Conservation (phyloP, 345 rosid species). For the Camelina hispida region DNA sequence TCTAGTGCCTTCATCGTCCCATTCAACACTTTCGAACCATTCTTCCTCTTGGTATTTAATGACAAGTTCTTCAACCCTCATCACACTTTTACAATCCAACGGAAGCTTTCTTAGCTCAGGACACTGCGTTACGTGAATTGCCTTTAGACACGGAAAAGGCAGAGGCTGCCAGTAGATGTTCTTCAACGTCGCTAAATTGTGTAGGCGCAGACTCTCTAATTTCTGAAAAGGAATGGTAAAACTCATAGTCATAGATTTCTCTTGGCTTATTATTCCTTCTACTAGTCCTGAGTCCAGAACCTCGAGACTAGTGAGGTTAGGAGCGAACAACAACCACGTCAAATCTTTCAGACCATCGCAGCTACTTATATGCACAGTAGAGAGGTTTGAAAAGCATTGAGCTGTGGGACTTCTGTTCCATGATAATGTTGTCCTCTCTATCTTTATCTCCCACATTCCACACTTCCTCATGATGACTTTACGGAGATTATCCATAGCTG, state of each 20-base stretch:
- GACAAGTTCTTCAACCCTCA: neutral
- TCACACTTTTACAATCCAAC: slow-evolving; percentile 10
- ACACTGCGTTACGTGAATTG: neutral
- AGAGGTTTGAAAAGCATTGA: slow-evolving; percentile 17
- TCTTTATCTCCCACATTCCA: slow-evolving; percentile 18
- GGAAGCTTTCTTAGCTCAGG: slow-evolving; percentile 31
- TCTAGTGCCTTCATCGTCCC: slow-evolving; percentile 28
- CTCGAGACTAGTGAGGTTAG: neutral
- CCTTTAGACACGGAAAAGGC: slow-evolving; percentile 11
- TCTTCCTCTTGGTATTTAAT: neutral
- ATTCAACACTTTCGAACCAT: slow-evolving; percentile 13
- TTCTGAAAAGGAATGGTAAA: slow-evolving; percentile 15
- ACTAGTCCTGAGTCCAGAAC: neutral
- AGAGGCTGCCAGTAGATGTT: slow-evolving; percentile 12
- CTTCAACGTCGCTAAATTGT: neutral
- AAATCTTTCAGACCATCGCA: slow-evolving; percentile 26
- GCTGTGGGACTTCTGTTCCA: neutral
- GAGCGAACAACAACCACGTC: slow-evolving; percentile 35
- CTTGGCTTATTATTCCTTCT: slow-evolving; percentile 8
- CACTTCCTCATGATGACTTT: neutral
- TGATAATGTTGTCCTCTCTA: slow-evolving; percentile 7
- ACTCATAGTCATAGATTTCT: neutral
- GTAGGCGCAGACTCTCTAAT: neutral
- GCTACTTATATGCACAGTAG: neutral
- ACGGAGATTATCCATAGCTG: slow-evolving; percentile 23